Evolutionary conservation across 345 rosid genomes (phyloP).

Genomic region (Leavenworthia alabamica): DNA sequence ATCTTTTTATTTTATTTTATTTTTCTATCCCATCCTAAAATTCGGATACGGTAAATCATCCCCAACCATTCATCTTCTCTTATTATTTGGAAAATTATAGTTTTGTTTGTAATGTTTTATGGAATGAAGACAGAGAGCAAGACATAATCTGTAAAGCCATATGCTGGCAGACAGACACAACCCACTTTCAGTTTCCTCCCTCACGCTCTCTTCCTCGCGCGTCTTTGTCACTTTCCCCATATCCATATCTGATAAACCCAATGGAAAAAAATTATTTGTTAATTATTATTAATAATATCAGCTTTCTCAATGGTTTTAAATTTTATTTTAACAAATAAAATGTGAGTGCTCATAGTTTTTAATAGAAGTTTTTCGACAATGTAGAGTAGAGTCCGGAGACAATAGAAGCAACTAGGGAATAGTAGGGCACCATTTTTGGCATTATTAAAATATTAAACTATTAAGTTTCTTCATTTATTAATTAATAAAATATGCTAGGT

Average conservation of each 20-base stretch:
- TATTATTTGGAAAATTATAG: background rate
- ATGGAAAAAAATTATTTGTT: slow-evolving; percentile 1
- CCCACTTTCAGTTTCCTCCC: slow-evolving; percentile 5
- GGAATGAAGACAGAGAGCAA: slow-evolving; percentile 24
- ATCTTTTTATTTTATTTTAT: background rate
- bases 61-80: slow-evolving; percentile 20
- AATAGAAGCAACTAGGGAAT: slow-evolving; percentile 6
- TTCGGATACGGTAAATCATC: slow-evolving; percentile 7
- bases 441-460: background rate
- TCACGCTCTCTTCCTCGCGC: slow-evolving; percentile 6
- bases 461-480: slow-evolving; percentile 1
- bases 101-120: slow-evolving; percentile 3
- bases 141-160: slow-evolving; percentile 27
- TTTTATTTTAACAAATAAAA: background rate
- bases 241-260: background rate
- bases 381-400: slow-evolving; percentile 31
- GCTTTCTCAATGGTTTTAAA: background rate
- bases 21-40: background rate
- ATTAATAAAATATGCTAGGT: background rate
- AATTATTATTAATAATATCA: background rate
- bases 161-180: slow-evolving; percentile 29
- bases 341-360: background rate
- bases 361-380: slow-evolving; percentile 8
- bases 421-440: slow-evolving; percentile 12
- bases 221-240: slow-evolving; percentile 6